A percentile compares a stretch with the other conserved stretches of the same genome.
Conservation (phyloP, 2,329 filamentous ascomycete species). For the Sporothrix luriei region DNA sequence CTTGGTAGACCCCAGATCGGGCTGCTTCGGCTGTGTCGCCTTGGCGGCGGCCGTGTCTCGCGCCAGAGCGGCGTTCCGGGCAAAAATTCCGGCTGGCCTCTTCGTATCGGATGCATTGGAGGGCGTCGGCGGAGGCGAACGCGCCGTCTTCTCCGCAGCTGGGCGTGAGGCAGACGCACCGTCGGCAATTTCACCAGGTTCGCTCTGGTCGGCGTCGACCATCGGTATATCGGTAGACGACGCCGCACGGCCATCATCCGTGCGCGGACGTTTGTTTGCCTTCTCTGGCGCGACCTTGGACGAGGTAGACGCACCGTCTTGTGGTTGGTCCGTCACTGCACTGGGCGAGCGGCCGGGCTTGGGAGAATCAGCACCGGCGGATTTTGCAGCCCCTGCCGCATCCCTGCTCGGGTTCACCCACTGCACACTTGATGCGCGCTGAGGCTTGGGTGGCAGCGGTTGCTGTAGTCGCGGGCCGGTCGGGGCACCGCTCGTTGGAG, state of each 20-base stretch:
- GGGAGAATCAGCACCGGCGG: conserved; percentile 54
- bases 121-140: background rate
- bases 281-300: conserved; percentile 45
- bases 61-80: conserved; percentile 16
- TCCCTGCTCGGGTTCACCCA: conserved; percentile 59
- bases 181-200: conserved; percentile 51
- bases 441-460: conserved; percentile 41
- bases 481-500: conserved; percentile 53
- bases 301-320: conserved; percentile 51
- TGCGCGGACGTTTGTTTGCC: conserved; percentile 54
- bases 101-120: conserved; percentile 24
- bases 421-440: conserved; percentile 59
- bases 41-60: background rate
- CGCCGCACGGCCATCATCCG: conserved; percentile 57
- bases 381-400: conserved; percentile 46
- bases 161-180: conserved; percentile 38
- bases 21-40: background rate
- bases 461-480: conserved; percentile 58
- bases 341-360: conserved; percentile 48
- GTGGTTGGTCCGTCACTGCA: conserved; percentile 41
- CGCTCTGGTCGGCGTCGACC: conserved; percentile 48
- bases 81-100: conserved; percentile 26
- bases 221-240: conserved; percentile 41
- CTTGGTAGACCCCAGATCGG: background rate
- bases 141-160: conserved; percentile 9